phyloP scores from a whole-genome alignment of 148 eudicot genomes.

The Suaeda aralocaspica region DNA sequence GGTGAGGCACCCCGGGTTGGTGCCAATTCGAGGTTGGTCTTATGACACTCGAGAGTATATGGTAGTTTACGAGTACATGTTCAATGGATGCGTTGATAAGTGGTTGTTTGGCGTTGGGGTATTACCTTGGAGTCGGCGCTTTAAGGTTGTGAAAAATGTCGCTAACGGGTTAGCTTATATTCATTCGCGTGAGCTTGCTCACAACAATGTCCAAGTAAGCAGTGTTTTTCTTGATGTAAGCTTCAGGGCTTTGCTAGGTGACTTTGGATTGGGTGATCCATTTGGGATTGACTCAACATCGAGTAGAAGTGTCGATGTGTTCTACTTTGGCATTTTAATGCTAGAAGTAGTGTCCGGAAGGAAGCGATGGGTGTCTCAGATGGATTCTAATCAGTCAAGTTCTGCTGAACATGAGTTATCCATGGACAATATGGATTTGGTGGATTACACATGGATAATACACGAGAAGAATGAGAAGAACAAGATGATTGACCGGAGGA shows the following conservation, averaged over 20 bases:
- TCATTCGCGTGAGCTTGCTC: conserved; percentile 62
- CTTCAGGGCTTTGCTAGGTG: conserved; percentile 62
- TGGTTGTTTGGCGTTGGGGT: conserved; percentile 81
- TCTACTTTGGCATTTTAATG: conserved; percentile 56
- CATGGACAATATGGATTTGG: conserved; percentile 38
- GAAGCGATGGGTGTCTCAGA: conserved; percentile 26
- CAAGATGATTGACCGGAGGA: conserved; percentile 53
- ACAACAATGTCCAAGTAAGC: conserved; percentile 57
- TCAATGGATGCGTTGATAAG: conserved; percentile 64
- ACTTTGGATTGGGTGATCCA: conserved; percentile 60
- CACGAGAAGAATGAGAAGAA: conserved; percentile 54
- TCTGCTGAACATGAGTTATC: background rate
- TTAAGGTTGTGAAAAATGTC: conserved; percentile 58
- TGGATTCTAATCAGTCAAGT: background rate
- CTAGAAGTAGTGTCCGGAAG: conserved; percentile 64
- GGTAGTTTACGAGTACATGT: conserved; percentile 65
- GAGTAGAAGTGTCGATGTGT: conserved; percentile 55
- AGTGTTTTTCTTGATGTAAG: conserved; percentile 70
- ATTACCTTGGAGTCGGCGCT: conserved; percentile 67
- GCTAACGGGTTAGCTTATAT: conserved; percentile 55
- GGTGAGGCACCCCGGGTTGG: conserved; percentile 63
- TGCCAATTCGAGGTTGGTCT: conserved; percentile 75
- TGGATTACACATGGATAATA: conserved; percentile 66
- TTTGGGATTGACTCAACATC: conserved; percentile 43
- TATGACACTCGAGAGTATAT: conserved; percentile 45